Conservation (phyloP, 345 rosid genomes). For the Draba incana region DNA sequence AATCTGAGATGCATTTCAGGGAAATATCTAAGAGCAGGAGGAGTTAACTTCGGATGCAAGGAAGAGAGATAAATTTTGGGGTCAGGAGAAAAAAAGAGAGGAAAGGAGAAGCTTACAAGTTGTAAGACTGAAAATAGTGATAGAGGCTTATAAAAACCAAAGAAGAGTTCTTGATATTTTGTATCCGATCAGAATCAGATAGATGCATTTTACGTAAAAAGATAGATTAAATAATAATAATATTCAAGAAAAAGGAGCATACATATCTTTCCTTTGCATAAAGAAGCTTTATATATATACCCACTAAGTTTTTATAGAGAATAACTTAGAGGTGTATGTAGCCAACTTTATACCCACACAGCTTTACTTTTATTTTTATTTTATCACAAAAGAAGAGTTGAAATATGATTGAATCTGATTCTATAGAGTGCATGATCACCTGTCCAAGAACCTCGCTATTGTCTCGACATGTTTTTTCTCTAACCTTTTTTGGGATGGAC, state of each 20-base stretch:
- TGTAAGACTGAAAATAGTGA: constrained; percentile 43
- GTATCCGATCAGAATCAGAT: constrained; percentile 37
- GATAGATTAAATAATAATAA: constrained; percentile 19
- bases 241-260: constrained; percentile 39
- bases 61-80: constrained; percentile 32
- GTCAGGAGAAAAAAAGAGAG: constrained; percentile 46
- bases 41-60: constrained; percentile 27
- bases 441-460: constrained; percentile 44
- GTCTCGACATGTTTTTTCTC: constrained; percentile 41
- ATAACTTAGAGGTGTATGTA: constrained; percentile 37
- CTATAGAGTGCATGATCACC: constrained; percentile 39
- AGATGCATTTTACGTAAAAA: constrained; percentile 39
- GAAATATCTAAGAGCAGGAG: neutral
- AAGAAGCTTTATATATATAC: constrained; percentile 73
- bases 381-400: constrained; percentile 36
- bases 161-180: constrained; percentile 24
- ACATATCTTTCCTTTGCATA: constrained; percentile 57
- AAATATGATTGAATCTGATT: constrained; percentile 43
- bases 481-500: constrained; percentile 34
- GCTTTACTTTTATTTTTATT: constrained; percentile 24
- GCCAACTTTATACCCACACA: constrained; percentile 32
- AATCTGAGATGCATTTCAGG: constrained; percentile 46
- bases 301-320: constrained; percentile 55
- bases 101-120: constrained; percentile 43
- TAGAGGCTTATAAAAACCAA: constrained; percentile 39